Evolutionary conservation across 805 yeast species (phyloP), one percentile per base, ranked within the genome.

Genomic region (Kazachstania viticola): DNA sequence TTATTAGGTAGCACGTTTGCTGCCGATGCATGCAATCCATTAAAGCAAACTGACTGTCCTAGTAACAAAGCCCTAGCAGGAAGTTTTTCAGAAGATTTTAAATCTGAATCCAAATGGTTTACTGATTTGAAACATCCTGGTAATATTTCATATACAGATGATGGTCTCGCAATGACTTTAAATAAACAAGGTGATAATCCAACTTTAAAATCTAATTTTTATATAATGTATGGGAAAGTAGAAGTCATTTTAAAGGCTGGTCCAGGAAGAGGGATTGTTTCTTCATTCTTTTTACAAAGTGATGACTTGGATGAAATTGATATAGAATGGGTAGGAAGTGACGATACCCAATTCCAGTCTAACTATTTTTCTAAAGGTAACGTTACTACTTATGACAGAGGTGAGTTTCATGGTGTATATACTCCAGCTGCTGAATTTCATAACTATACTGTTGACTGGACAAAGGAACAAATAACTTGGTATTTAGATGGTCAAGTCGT

Each of bases 231-330:
- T 55, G 96, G 96, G 36, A 74, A 74, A 41, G 71, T 84, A 19
- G 93, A 81, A 53, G 84, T 74, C 5, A 64, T 63, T 1, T 53
- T 80, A 38, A 67, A 76, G 51, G 80, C 87, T 13, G 87, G 93
- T 4, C 60, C 69, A 12, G 95, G 95, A 17, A 57, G 56, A 14
- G 95, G 95, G 39, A 67, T 87, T 25, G 73, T 84, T 11, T 79
- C 95, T 0, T 76, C 91, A 2, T 73, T 85, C 43, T 82, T 77
- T 41, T 64, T 85, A 33, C 93, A 83, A 50, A 64, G 71, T 45
- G 95, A 87, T 53, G 94, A 79, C 47, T 62, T 78, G 41, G 96
- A 87, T 57, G 96, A 87, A 58, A 74, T 87, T 29, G 96, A 87
- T 58, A 49, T 80, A 30, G 95, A 87, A 56, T 79, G 91, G 76